Conservation (phyloP, 2,329 filamentous ascomycete species). For the Pyrenophora graminea region DNA sequence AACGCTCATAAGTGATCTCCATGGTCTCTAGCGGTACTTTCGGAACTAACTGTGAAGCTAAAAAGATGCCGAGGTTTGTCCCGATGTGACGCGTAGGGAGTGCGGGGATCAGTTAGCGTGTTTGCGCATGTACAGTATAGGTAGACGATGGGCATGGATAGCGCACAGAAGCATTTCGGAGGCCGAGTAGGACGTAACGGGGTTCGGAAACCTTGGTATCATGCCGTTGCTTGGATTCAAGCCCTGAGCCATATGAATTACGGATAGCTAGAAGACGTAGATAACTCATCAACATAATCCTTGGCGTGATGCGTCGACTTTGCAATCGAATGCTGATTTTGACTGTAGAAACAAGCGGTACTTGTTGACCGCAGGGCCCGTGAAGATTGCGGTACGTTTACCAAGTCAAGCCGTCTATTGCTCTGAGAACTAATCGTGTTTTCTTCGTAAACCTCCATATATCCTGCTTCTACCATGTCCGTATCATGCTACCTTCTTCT, state of each 20-base stretch:
- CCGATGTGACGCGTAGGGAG: conserved; percentile 7
- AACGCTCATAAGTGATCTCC: conserved; percentile 1
- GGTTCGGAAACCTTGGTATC: neutral
- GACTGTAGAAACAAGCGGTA: too few relatives aligned
- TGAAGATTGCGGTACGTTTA: too few relatives aligned
- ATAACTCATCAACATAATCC: too few relatives aligned
- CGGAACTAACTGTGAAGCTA: neutral
- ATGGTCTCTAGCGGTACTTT: neutral
- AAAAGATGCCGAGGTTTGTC: conserved; percentile 29
- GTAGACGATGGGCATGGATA: neutral
- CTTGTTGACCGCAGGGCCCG: too few relatives aligned
- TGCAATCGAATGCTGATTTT: too few relatives aligned
- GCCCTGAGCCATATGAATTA: neutral
- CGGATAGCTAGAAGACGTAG: too few relatives aligned
- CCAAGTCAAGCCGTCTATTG: too few relatives aligned
- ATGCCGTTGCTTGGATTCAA: neutral
- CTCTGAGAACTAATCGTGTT: too few relatives aligned
- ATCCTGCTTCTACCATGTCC: neutral
- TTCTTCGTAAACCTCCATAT: neutral
- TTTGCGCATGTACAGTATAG: neutral
- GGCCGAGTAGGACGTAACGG: too few relatives aligned
- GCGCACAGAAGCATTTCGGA: neutral
- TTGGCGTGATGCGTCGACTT: too few relatives aligned
- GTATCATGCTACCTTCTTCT: conserved; percentile 14
- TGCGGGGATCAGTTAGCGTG: conserved; percentile 19